Evolutionary conservation across 2,329 filamentous ascomycete genomes (phyloP).

Genomic region (Phaeosphaeria sp.): DNA sequence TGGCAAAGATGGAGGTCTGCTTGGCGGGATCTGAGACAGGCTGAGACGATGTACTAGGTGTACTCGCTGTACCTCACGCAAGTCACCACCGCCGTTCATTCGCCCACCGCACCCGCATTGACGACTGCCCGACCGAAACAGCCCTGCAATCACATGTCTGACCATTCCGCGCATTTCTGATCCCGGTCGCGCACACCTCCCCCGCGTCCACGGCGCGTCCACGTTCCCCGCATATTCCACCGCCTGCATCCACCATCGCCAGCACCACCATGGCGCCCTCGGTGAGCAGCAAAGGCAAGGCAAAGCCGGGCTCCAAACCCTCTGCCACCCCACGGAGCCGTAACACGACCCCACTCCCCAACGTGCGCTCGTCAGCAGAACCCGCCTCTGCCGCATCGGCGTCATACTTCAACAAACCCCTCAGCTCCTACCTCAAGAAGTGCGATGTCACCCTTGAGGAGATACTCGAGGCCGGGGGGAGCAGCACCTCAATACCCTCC

Average conservation of each 20-base stretch:
- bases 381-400: slow-evolving; percentile 49
- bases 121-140: not conserved
- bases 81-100: not conserved
- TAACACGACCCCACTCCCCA: slow-evolving; percentile 76
- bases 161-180: not conserved
- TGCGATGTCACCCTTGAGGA: slow-evolving; percentile 71
- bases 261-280: slow-evolving; percentile 39
- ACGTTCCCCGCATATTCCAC: slow-evolving; percentile 16
- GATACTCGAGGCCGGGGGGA: slow-evolving; percentile 68
- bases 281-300: slow-evolving; percentile 60
- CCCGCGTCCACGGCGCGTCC: slow-evolving; percentile 4
- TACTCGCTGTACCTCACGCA: not conserved
- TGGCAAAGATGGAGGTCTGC: not conserved
- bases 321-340: slow-evolving; percentile 63
- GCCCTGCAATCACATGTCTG: not conserved
- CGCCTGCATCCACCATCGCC: slow-evolving; percentile 5
- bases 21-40: not conserved
- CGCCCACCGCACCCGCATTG: not conserved
- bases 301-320: slow-evolving; percentile 49
- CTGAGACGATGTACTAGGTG: not conserved
- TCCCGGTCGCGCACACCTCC: not conserved
- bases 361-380: slow-evolving; percentile 56
- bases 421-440: slow-evolving; percentile 62
- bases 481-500: slow-evolving; percentile 60
- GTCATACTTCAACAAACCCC: slow-evolving; percentile 69